A percentile compares a stretch with the other conserved stretches of the same genome.
Evolutionary conservation across 192 early-diverging fungal species (phyloP).

Genomic region (Entomortierella lignicola): DNA sequence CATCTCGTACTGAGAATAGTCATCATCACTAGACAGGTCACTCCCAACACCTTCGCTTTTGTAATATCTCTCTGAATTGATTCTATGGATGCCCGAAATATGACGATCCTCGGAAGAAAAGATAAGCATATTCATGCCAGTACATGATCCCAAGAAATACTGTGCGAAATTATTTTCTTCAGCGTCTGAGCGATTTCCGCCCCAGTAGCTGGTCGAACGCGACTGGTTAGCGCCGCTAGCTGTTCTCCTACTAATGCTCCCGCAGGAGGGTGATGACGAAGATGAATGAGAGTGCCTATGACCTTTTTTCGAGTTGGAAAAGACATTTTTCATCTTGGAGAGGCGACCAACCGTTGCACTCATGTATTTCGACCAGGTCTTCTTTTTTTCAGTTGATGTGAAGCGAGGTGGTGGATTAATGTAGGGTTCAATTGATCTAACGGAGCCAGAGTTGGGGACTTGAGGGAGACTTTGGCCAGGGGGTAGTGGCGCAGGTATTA

Average conservation of each 20-base stretch:
- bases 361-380: conserved; percentile 31
- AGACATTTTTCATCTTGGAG: conserved; percentile 35
- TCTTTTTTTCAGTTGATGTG: conserved; percentile 23
- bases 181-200: conserved; percentile 7
- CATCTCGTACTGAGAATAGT: conserved; percentile 29
- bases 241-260: not conserved
- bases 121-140: conserved; percentile 13
- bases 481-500: not conserved
- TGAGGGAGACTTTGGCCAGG: not conserved
- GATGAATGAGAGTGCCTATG: conserved; percentile 7
- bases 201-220: conserved; percentile 7
- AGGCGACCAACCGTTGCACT: conserved; percentile 29
- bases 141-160: conserved; percentile 22
- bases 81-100: not conserved
- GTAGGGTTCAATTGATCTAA: conserved; percentile 34
- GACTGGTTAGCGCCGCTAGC: not conserved
- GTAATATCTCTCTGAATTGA: conserved; percentile 1
- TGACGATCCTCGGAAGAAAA: conserved; percentile 25
- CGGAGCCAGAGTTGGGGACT: conserved; percentile 7
- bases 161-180: conserved; percentile 24
- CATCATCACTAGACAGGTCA: conserved; percentile 40
- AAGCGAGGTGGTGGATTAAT: conserved; percentile 36
- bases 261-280: not conserved
- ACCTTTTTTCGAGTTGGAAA: conserved; percentile 8
- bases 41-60: conserved; percentile 19